phyloP scores from a whole-genome alignment of 139 green algal genomes.

The Coelastrella sp. region DNA sequence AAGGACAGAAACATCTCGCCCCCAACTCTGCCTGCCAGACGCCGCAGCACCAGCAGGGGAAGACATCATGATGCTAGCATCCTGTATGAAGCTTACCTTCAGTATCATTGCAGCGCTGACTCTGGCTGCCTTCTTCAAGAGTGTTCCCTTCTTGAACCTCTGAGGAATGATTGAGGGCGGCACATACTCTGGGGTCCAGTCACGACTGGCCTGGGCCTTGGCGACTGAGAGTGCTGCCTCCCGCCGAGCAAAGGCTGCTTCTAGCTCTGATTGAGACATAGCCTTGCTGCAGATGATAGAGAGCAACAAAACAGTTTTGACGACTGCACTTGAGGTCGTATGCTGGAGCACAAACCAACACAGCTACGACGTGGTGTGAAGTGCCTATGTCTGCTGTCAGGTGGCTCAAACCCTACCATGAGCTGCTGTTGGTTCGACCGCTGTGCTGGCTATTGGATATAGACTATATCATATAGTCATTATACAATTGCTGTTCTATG shows the following conservation, averaged over 20 bases:
- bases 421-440: background rate
- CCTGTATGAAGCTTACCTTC: conserved; percentile 31
- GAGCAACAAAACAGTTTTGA: too few relatives aligned
- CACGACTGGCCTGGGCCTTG: conserved; percentile 47
- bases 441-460: too few relatives aligned
- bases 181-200: conserved; percentile 53
- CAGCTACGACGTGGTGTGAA: too few relatives aligned
- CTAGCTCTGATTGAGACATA: conserved; percentile 11
- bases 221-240: conserved; percentile 15
- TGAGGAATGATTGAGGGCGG: conserved; percentile 53
- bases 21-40: too few relatives aligned
- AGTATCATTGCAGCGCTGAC: conserved; percentile 56
- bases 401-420: background rate
- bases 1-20: too few relatives aligned
- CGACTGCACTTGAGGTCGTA: too few relatives aligned
- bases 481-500: too few relatives aligned
- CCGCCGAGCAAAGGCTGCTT: conserved; percentile 9
- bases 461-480: too few relatives aligned
- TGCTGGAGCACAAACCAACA: too few relatives aligned
- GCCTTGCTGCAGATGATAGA: background rate
- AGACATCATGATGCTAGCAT: background rate
- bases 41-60: background rate
- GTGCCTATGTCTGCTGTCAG: too few relatives aligned
- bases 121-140: conserved; percentile 27
- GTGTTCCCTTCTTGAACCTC: conserved; percentile 39